Percentiles rank a stretch among this genome's conserved stretches.
These are phyloP conservation scores for Ziziphus jujuba DNA, from an alignment of 306 rosid genomes.

Conservation along the genomic window DNA sequence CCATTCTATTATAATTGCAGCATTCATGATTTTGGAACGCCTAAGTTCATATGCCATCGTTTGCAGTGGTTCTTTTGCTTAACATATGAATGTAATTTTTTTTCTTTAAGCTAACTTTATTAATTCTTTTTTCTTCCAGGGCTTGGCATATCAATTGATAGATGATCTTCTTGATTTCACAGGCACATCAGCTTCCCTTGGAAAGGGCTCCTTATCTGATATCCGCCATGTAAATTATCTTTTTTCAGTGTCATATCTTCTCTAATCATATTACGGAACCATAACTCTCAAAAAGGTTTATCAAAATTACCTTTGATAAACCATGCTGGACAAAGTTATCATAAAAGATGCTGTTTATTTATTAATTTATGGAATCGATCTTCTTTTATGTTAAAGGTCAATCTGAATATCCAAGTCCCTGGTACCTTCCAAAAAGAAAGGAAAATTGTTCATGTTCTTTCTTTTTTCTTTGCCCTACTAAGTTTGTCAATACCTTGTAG, in stretches of 20 bases:
- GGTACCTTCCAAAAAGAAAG: too few relatives aligned
- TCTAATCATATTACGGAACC: neutral
- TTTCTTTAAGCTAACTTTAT: neutral
- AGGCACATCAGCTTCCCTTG: conserved; percentile 88
- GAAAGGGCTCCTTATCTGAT: conserved; percentile 93
- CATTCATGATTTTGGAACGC: neutral
- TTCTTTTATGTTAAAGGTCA: too few relatives aligned
- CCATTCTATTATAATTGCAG: neutral
- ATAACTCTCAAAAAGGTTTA: too few relatives aligned
- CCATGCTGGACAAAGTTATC: too few relatives aligned
- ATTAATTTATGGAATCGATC: too few relatives aligned
- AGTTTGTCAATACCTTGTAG: too few relatives aligned
- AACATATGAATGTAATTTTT: neutral
- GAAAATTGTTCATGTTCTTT: too few relatives aligned
- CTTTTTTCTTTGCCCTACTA: too few relatives aligned
- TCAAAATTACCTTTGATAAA: too few relatives aligned
- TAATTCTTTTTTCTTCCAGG: conserved; percentile 50
- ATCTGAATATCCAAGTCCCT: too few relatives aligned
- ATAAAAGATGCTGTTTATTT: too few relatives aligned
- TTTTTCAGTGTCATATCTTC: conserved; percentile 15
- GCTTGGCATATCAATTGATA: conserved; percentile 88
- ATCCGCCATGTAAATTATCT: conserved; percentile 67
- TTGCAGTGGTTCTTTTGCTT: neutral
- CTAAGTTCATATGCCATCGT: neutral
- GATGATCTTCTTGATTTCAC: conserved; percentile 94